Percentiles rank a stretch among this genome's conserved stretches.
phyloP scores from a whole-genome alignment of 2,329 filamentous ascomycete genomes.

The Bisporella sp. region DNA sequence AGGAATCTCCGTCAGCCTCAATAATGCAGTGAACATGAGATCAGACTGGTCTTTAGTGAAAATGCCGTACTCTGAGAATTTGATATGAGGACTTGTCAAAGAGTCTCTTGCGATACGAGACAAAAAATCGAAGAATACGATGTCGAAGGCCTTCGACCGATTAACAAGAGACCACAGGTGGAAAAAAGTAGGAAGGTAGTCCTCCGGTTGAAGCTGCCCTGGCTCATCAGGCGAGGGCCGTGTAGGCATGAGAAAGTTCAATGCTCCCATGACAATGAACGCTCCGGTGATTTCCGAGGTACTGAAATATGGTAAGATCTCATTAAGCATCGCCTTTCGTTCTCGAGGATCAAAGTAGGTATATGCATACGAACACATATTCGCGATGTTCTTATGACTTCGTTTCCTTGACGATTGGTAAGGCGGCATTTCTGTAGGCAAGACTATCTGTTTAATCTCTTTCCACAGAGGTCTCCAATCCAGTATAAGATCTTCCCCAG shows the following conservation, averaged over 20 bases:
- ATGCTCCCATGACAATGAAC: conserved; percentile 81
- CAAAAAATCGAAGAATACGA: conserved; percentile 81
- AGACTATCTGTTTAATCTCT: conserved; percentile 82
- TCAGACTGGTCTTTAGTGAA: conserved; percentile 90
- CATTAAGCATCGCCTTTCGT: conserved; percentile 72
- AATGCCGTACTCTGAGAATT: conserved; percentile 81
- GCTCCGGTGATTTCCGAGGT: conserved; percentile 88
- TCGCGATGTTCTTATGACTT: conserved; percentile 63
- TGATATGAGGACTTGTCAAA: conserved; percentile 64
- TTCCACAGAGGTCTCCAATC: conserved; percentile 93
- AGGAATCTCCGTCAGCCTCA: conserved; percentile 88
- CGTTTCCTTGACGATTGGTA: conserved; percentile 50
- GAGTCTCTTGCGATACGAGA: conserved; percentile 84
- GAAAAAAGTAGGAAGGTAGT: conserved; percentile 90
- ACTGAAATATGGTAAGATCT: conserved; percentile 81
- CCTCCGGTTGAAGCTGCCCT: conserved; percentile 73
- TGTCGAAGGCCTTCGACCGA: conserved; percentile 79
- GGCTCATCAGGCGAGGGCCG: conserved; percentile 66
- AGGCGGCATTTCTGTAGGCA: conserved; percentile 74
- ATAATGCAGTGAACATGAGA: conserved; percentile 83
- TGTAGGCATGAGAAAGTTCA: conserved; percentile 86
- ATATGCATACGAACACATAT: conserved; percentile 84
- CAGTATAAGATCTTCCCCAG: conserved; percentile 79
- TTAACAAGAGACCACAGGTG: conserved; percentile 94
- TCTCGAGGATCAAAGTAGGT: conserved; percentile 88